Evolutionary conservation across 2,329 filamentous ascomycete species (phyloP), one percentile per base, ranked within the genome.

Genomic region (Trichoderma sp.): DNA sequence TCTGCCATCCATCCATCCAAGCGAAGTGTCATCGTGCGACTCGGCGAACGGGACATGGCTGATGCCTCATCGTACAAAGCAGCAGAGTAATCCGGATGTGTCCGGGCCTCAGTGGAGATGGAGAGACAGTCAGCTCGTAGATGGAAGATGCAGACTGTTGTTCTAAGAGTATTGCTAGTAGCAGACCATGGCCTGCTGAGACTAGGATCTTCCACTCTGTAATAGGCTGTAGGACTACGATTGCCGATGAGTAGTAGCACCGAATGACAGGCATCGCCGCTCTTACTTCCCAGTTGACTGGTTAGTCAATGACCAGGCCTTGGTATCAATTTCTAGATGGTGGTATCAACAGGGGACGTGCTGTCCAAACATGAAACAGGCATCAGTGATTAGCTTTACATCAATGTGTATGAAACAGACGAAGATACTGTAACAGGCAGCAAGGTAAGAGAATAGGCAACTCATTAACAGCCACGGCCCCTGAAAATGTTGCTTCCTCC

Each of bases 11-110:
- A 36, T 47, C n/a, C 47, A 21, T 56, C 14, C 63, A 56, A 56
- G 63, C 63, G 30, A 66, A 15, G 24, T 51, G 26, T 28, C 12
- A 51, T 69, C 65, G 56, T 69, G 65, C 56, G 56, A 69, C 56
- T 61, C 36, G 36, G 53, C n/a, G 28, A 69, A 32, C 39, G 26
- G n/a, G 43, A 60, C 56, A n/a, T 39, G 21, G 21, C 15, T 67
- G 30, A 11, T 39, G 24, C 28, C n/a, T 69, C 65, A 68, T 43
- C 34, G 24, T 43, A 58, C 51, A 43, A 4, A 58, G 53, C 51
- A 39, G 24, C 8, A 47, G 39, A 60, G 56, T 47, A 26, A 61
- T 51, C 53, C 65, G 53, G 56, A 26, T 32, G 26, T 21, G 28
- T 68, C 65, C 24, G 65, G 18, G 34, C 7, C 30, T 8, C n/a